Evolutionary conservation across 495 filamentous ascomycete genomes (phyloP), one percentile per base, ranked within the genome.

Genomic region (Amniculicola lignicola): DNA sequence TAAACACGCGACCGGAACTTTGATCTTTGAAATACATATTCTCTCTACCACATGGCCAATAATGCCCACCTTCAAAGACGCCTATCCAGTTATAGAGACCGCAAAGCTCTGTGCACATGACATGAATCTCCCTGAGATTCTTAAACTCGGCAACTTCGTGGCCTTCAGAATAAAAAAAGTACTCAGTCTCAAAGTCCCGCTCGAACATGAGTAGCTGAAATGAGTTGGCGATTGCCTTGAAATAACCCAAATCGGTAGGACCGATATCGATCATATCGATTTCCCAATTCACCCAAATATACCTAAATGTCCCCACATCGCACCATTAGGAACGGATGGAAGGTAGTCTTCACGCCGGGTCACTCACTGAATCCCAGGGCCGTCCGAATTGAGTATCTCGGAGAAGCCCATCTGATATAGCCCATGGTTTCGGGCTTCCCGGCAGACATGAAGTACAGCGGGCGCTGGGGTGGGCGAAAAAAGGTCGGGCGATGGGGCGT

Each of bases 41-140:
- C 16, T 54, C 51, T 16, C 14, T 15, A 7, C 48, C 48, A 24
- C 48, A 51, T 23, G 37, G 37, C 35, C 33, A 51, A 24, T 23
- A 24, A 24, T 25, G 22, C 5, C 27, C 48, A n/a, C n/a, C n/a
- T 24, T 51, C 48, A 38, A 22, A 44, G 36, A 39, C 40, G 2
- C 40, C 33, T 3, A 31, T 2, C 51, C 51, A 54, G 15, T 3
- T 24, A 16, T 28, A 9, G 15, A 54, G 1, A 11, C 51, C 51
- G 40, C n/a, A n/a, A n/a, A n/a, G n/a, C n/a, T 44, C 37, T 22
- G 15, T 25, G 21, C 51, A 54, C 5, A 54, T 28, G 2, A 54
- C 28, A 45, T 54, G 15, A 21, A 54, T 45, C 16, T 54, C 51
- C 40, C 45, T 36, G 6, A 54, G 25, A 45, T 54, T 54, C 23